Evolutionary conservation across 2,329 filamentous ascomycete species (phyloP).

Genomic region (Paracoccidioides brasiliensis): DNA sequence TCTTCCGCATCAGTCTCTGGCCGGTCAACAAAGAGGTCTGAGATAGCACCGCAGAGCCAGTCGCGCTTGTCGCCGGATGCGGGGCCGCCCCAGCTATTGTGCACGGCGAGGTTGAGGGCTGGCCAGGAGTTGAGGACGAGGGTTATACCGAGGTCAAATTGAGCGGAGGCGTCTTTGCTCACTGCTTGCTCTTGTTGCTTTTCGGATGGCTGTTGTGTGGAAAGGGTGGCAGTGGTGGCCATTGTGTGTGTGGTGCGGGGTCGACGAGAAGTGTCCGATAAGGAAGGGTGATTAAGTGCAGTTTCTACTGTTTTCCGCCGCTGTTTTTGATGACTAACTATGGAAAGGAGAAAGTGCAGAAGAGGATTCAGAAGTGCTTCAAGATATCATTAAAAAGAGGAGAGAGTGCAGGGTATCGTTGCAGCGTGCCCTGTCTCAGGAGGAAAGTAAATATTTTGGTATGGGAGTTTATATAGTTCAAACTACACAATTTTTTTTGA

Average conservation of each 20-base stretch:
- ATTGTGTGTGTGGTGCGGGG: background rate
- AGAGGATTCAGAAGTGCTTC: no score
- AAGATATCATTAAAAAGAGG: no score
- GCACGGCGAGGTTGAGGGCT: slow-evolving; percentile 72
- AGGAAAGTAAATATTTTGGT: no score
- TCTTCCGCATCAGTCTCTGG: slow-evolving; percentile 61
- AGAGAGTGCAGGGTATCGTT: no score
- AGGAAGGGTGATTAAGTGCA: background rate
- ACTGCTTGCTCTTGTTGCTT: background rate
- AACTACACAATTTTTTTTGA: no score
- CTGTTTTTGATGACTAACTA: no score
- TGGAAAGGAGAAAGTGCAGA: no score
- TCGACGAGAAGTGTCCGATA: background rate
- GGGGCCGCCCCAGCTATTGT: slow-evolving; percentile 77
- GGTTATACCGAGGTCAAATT: slow-evolving; percentile 78
- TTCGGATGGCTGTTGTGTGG: background rate
- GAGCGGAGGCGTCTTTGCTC: slow-evolving; percentile 34
- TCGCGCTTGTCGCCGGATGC: slow-evolving; percentile 78
- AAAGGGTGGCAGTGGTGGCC: background rate
- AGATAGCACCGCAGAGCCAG: slow-evolving; percentile 84
- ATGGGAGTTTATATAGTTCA: no score
- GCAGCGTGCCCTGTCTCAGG: no score
- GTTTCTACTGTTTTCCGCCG: no score
- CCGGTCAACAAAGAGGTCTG: slow-evolving; percentile 56
- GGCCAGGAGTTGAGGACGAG: slow-evolving; percentile 79